Conservation (phyloP, 305 asterid genomes). For the Fraxinus dipetala region DNA sequence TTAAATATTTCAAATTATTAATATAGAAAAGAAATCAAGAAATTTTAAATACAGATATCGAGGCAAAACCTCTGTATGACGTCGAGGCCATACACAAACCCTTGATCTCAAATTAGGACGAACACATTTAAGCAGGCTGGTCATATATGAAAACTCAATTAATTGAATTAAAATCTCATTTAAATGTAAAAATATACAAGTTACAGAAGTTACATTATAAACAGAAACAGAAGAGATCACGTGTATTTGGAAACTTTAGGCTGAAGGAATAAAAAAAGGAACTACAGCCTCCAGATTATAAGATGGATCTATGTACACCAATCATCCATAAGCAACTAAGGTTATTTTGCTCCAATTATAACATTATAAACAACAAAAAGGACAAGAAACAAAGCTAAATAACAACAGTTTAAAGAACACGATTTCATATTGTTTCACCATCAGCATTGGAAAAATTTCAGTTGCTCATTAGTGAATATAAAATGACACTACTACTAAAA, state of each 20-base stretch:
- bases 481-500: neutral
- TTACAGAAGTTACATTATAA: neutral
- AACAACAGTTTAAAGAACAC: neutral
- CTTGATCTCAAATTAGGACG: neutral
- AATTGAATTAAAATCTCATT: neutral
- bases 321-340: neutral
- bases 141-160: neutral
- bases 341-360: neutral
- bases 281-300: neutral
- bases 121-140: neutral
- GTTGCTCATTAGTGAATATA: neutral
- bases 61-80: neutral
- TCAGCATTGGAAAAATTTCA: neutral
- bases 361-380: neutral
- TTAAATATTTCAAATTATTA: neutral
- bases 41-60: neutral
- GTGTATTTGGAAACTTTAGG: neutral
- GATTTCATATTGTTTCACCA: neutral
- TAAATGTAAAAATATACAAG: neutral
- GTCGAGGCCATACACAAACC: neutral
- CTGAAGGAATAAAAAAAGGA: neutral
- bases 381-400: neutral
- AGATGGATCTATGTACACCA: neutral
- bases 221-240: neutral
- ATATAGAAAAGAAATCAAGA: neutral